These are phyloP conservation scores for Castanopsis chinensis DNA, from an alignment of 306 rosid genomes.

Conservation along the genomic window DNA sequence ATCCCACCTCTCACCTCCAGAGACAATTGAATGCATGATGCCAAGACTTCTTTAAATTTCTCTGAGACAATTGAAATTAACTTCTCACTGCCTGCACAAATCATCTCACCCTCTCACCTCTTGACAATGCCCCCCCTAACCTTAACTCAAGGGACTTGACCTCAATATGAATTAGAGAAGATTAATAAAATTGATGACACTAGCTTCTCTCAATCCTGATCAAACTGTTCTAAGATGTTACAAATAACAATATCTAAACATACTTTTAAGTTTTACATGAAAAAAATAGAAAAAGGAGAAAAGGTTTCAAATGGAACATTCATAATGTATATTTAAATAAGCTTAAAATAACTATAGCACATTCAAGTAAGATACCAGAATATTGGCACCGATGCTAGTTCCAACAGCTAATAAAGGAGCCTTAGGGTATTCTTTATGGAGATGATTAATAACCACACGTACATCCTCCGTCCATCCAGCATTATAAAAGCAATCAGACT, in stretches of 20 bases:
- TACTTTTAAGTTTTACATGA: background rate
- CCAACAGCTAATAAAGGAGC: slow-evolving; percentile 82
- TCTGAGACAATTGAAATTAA: too few relatives aligned
- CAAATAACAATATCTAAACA: background rate
- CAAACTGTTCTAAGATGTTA: background rate
- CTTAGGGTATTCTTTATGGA: slow-evolving; percentile 65
- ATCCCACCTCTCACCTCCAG: too few relatives aligned
- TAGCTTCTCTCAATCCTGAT: background rate
- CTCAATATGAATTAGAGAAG: background rate
- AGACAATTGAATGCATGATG: too few relatives aligned
- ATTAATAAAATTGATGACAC: background rate
- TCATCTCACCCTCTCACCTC: too few relatives aligned
- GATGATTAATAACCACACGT: slow-evolving; percentile 60
- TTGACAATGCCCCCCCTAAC: too few relatives aligned
- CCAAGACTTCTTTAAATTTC: too few relatives aligned
- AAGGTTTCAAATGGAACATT: background rate
- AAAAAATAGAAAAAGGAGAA: background rate
- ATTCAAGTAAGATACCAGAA: slow-evolving; percentile 57
- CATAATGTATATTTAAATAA: background rate
- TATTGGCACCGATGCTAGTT: slow-evolving; percentile 90
- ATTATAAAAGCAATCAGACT: slow-evolving; percentile 97
- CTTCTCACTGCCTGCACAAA: too few relatives aligned
- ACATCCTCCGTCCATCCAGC: slow-evolving; percentile 99
- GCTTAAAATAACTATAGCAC: background rate
- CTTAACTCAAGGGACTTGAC: too few relatives aligned